Conservation (phyloP, 768 basidiomycete genomes). For the Tulasnella sp. region DNA sequence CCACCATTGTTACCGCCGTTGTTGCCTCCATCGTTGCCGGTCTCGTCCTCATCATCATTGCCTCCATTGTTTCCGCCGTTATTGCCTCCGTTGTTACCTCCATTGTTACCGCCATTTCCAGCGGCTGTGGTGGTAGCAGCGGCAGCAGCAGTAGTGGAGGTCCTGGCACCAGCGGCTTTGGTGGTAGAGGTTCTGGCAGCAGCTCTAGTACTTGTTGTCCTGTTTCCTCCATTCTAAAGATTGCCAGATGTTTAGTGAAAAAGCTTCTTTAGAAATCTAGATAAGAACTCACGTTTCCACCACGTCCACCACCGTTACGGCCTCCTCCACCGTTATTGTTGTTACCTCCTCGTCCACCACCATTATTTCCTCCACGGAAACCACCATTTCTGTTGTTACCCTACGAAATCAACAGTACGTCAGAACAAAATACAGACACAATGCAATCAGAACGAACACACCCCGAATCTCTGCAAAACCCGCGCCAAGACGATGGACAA, state of each 20-base stretch:
- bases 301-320: neutral
- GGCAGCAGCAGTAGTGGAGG: conserved; percentile 17
- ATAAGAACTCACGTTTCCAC: conserved; percentile 13
- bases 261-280: neutral
- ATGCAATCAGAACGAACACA: neutral
- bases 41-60: neutral
- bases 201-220: conserved; percentile 14
- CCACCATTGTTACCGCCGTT: neutral
- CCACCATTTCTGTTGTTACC: neutral
- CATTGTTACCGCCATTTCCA: conserved; percentile 17
- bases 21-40: neutral
- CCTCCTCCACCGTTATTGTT: conserved; percentile 1
- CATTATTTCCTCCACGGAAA: conserved; percentile 3
- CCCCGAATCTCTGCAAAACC: neutral
- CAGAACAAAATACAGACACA: neutral
- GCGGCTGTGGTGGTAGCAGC: conserved; percentile 14
- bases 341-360: conserved; percentile 5
- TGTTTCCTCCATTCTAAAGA: conserved; percentile 1
- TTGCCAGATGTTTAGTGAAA: neutral
- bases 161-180: conserved; percentile 17
- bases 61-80: neutral
- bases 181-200: conserved; percentile 18
- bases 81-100: neutral
- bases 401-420: neutral
- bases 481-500: neutral